Conservation (phyloP, 2,329 filamentous ascomycete species). For the Ophiostoma pallidulum region DNA sequence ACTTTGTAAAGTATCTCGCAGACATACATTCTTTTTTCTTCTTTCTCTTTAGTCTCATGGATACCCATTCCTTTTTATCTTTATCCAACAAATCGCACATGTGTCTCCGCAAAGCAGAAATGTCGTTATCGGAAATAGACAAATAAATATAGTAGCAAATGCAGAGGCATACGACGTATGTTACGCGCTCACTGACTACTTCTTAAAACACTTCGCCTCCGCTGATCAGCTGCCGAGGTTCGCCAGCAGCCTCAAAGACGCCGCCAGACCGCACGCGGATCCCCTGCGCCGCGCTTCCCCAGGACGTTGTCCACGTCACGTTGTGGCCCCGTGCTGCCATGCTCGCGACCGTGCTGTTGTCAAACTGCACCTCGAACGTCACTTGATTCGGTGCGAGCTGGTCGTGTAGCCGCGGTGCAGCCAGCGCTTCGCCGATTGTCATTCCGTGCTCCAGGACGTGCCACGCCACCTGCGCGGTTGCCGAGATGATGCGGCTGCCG, state of each 20-base stretch:
- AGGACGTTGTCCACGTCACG: slow-evolving; percentile 53
- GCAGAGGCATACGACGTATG: too few species aligned
- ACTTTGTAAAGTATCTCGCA: too few species aligned
- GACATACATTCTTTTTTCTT: too few species aligned
- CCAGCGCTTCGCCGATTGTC: slow-evolving; percentile 53
- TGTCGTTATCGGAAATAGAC: too few species aligned
- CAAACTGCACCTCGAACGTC: slow-evolving; percentile 61
- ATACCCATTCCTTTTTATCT: slow-evolving; percentile 8
- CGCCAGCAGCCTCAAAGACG: slow-evolving; percentile 68
- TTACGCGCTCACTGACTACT: too few species aligned
- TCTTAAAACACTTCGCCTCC: slow-evolving; percentile 54
- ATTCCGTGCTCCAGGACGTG: slow-evolving; percentile 61
- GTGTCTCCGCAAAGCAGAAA: too few species aligned
- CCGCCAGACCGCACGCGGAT: slow-evolving; percentile 54
- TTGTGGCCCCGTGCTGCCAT: slow-evolving; percentile 62
- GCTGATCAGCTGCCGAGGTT: slow-evolving; percentile 69
- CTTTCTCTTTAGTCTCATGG: too few species aligned
- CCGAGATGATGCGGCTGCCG: slow-evolving; percentile 74
- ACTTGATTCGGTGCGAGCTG: slow-evolving; percentile 65
- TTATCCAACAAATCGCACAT: too few species aligned
- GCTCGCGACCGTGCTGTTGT: slow-evolving; percentile 59
- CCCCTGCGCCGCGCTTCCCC: slow-evolving; percentile 60
- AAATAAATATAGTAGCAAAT: neutral
- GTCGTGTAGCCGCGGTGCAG: slow-evolving; percentile 66
- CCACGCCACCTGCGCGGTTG: slow-evolving; percentile 69